Conservation (phyloP, 345 rosid genomes). For the Durio zibethinus region DNA sequence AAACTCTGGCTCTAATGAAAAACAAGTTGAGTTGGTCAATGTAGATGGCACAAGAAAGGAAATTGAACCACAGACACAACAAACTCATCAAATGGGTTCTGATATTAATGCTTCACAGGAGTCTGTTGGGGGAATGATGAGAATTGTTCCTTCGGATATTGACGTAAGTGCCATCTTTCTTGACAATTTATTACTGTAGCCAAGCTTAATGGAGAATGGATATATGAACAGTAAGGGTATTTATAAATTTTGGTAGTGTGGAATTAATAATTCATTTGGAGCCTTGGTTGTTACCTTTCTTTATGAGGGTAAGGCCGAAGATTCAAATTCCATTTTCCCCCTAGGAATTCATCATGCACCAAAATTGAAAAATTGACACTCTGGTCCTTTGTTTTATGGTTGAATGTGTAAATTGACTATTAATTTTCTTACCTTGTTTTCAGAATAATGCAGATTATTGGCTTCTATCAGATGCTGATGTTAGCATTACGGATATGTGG, state of each 20-base stretch:
- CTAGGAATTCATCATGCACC: neutral
- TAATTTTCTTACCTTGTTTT: conserved; percentile 19
- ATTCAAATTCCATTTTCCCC: neutral
- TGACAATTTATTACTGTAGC: neutral
- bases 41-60: conserved; percentile 38
- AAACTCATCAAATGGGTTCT: conserved; percentile 38
- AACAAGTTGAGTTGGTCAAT: conserved; percentile 41
- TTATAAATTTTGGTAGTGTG: neutral
- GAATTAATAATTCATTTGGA: neutral
- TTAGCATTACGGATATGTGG: conserved; percentile 96
- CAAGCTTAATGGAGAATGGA: neutral
- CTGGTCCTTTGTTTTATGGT: conserved; percentile 3
- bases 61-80: conserved; percentile 38
- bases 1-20: conserved; percentile 57
- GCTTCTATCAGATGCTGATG: conserved; percentile 76
- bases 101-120: conserved; percentile 68
- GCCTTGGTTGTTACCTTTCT: neutral
- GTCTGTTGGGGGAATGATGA: conserved; percentile 80
- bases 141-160: conserved; percentile 74
- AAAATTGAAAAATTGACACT: neutral
- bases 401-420: neutral
- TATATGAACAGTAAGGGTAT: neutral
- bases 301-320: neutral
- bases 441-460: conserved; percentile 91
- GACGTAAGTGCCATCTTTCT: conserved; percentile 53